Evolutionary conservation across 306 rosid genomes (phyloP), one percentile per base, ranked within the genome.

Genomic region (Pyrus betulifolia): DNA sequence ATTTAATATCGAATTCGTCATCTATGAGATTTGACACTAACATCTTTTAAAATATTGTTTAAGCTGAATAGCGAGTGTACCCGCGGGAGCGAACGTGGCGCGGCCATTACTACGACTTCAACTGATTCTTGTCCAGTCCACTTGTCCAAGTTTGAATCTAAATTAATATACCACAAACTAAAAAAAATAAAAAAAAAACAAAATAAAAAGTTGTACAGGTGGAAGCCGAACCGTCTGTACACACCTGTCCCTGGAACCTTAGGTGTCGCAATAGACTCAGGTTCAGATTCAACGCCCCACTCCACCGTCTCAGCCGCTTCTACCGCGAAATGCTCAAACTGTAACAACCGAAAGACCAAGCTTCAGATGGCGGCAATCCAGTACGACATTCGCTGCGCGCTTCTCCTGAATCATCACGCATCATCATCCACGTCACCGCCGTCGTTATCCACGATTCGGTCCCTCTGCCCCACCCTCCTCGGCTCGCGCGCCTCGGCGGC

Each of bases 351-450:
- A 10, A 28, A 54, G 30, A 9, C 28, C 49, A 25, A 35, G 38
- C 11, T 14, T 25, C 19, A 28, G 21, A 88, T 91, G 97, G 89
- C 88, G 13, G 74, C 91, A 51, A 72, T 91, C 67, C 97, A 85
- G 67, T 79, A 79, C 78, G 97, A 94, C 22, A 4, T 88, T 60
- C 89, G 83, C 52, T 79, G 74, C 33, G 86, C 87, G 11, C 74
- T 76, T 66, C 38, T 80, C 35, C 90, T 83, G 55, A 51, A 51
- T 51, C 55, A 51, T 44, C 90, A 78, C 80, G 27, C 83, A 6
- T 12, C 79, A 3, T 2, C 67, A 4, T 18, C 73, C 1, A 17
- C 73, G 25, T 17, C 72, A 10, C 4, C 60, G 18, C 8, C 67
- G 6, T 22, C 84, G 11, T 74, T 85, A 28, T 87, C 89, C 21